Evolutionary conservation across 345 rosid species (phyloP).

Genomic region (Bretschneidera sinensis): DNA sequence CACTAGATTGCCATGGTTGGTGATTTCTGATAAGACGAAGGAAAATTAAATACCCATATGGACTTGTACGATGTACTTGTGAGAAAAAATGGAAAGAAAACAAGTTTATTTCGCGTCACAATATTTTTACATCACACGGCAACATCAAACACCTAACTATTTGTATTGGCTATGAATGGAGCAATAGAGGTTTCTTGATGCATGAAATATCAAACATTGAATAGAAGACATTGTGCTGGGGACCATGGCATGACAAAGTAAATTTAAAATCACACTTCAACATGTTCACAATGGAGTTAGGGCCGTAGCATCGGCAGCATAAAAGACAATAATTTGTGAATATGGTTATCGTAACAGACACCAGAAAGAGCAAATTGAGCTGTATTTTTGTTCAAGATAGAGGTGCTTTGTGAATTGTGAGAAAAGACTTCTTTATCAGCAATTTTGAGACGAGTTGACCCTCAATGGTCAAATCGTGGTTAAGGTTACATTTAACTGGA

Average conservation of each 20-base stretch:
- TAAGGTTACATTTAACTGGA: not conserved
- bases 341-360: too few species aligned
- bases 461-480: not conserved
- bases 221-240: too few species aligned
- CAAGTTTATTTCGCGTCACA: not conserved
- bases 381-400: not conserved
- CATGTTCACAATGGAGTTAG: not conserved
- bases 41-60: not conserved
- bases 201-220: not conserved
- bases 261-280: too few species aligned
- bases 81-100: not conserved
- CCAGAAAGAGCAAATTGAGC: too few species aligned
- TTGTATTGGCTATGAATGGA: not conserved
- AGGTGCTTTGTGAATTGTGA: too few species aligned
- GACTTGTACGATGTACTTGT: not conserved
- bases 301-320: not conserved
- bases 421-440: not conserved
- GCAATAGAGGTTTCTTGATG: not conserved
- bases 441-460: too few species aligned
- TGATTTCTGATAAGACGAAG: too few species aligned
- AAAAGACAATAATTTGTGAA: too few species aligned
- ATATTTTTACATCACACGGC: not conserved
- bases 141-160: not conserved
- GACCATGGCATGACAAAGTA: too few species aligned
- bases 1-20: too few species aligned